These are phyloP conservation scores for Mucor mucedo DNA, from an alignment of 371 early-diverging fungal genomes.

Conservation along the genomic window DNA sequence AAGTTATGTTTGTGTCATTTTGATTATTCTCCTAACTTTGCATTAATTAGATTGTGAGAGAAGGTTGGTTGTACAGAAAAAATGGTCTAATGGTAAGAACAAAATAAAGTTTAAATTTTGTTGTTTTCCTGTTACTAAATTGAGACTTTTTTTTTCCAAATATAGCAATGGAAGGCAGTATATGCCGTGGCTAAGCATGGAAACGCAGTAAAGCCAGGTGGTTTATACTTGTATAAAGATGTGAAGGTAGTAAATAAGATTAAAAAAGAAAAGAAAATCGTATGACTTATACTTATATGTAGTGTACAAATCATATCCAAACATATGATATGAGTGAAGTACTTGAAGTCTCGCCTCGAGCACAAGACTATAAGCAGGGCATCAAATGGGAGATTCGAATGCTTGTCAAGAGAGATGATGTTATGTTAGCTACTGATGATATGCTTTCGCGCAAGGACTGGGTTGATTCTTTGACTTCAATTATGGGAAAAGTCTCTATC, in stretches of 20 bases:
- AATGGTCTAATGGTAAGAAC: constrained; percentile 50
- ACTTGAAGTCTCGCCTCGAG: constrained; percentile 51
- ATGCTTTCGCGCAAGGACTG: constrained; percentile 47
- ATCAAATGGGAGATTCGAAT: constrained; percentile 56
- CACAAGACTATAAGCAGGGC: constrained; percentile 49
- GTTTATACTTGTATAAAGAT: constrained; percentile 54
- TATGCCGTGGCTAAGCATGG: constrained; percentile 63
- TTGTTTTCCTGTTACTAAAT: constrained; percentile 10
- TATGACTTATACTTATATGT: background rate
- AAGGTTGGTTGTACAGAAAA: constrained; percentile 54
- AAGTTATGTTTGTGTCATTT: background rate
- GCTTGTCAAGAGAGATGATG: constrained; percentile 50
- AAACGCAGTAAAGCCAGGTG: constrained; percentile 52
- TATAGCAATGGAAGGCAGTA: constrained; percentile 56
- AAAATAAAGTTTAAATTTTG: background rate
- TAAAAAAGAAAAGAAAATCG: no score
- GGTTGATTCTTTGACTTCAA: constrained; percentile 52
- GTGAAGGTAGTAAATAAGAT: constrained; percentile 42
- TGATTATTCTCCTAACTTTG: background rate
- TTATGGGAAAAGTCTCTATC: constrained; percentile 58
- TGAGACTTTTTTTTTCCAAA: constrained; percentile 1
- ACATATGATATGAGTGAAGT: constrained; percentile 59
- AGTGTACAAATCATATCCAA: constrained; percentile 53
- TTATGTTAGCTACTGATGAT: constrained; percentile 52
- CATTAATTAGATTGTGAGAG: constrained; percentile 40